A percentile compares a stretch with the other conserved stretches of the same genome.
phyloP scores from a whole-genome alignment of 495 filamentous ascomycete genomes.

The Glutinoglossum americanum region DNA sequence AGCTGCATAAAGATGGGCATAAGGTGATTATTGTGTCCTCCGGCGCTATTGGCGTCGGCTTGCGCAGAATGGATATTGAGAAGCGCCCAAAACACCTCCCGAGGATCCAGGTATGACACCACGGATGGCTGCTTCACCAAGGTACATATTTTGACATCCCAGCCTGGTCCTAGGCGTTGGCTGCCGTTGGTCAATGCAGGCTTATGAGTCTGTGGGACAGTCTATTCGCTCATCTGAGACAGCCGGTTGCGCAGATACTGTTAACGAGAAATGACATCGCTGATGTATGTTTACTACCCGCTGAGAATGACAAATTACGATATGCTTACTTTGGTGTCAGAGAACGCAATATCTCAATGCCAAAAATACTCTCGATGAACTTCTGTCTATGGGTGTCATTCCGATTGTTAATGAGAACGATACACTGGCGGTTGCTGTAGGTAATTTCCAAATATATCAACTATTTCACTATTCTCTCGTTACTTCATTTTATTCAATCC shows the following conservation, averaged over 20 bases:
- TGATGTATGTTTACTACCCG: conserved; percentile 36
- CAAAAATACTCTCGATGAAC: conserved; percentile 74
- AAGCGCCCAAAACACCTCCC: conserved; percentile 74
- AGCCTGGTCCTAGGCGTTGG: conserved; percentile 45
- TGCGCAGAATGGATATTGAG: conserved; percentile 76
- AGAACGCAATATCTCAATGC: conserved; percentile 90
- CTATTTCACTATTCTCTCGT: not conserved
- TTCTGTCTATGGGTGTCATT: conserved; percentile 88
- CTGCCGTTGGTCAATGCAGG: conserved; percentile 87
- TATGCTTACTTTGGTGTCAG: conserved; percentile 18
- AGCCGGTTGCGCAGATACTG: conserved; percentile 85
- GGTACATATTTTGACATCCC: not conserved
- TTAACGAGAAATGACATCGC: conserved; percentile 94
- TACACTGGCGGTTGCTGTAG: conserved; percentile 70
- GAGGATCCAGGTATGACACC: conserved; percentile 41
- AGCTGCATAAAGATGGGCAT: conserved; percentile 73
- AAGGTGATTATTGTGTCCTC: conserved; percentile 90
- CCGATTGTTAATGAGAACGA: conserved; percentile 99
- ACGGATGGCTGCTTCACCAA: not conserved
- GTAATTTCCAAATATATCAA: conserved; percentile 4
- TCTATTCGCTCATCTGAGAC: conserved; percentile 63
- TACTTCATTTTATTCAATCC: not conserved
- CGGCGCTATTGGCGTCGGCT: conserved; percentile 82
- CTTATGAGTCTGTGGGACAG: conserved; percentile 93
- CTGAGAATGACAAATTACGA: not conserved